Evolutionary conservation across 768 basidiomycete species (phyloP), one percentile per base, ranked within the genome.

Genomic region (Psilocybe subaeruginosa): DNA sequence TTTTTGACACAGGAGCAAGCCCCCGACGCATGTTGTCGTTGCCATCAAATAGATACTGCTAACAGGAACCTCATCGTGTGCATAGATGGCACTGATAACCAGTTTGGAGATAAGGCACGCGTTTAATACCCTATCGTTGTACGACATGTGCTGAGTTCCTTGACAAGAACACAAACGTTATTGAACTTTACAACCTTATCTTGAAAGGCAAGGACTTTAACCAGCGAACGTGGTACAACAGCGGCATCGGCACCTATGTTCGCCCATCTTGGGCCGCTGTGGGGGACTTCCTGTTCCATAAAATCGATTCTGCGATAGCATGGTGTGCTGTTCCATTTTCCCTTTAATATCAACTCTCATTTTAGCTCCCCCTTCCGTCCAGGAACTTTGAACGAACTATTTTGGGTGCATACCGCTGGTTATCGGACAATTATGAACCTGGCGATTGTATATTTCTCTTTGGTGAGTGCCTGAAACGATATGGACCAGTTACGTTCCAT

Each of bases 211-310:
- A 2, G 1, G 29, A 51, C n/a, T 12, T 54, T 17, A 49, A 46
- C 3, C 67, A 68, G 51, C 55, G 50, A 5, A 62, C 62, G 0
- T 68, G 60, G 53, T 68, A 68, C 47, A 64, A 64, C 35, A 68
- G 67, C 14, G 67, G 67, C 0, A 68, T 66, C 33, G 67, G 64
- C 1, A 68, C 67, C 4, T 66, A 66, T 37, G 67, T 60, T 27
- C 63, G 48, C 29, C 67, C 64, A 5, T 66, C 62, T 1, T 62
- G 57, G 55, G 56, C 23, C 9, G 64, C 64, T 8, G 37, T 29
- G n/a, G 52, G n/a, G 6, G 64, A 49, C 31, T 60, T 59, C 27
- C 5, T 66, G 1, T 35, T 9, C 17, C 62, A 65, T 30, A 63
- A 56, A 19, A 54, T 66, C 17, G 67, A 66, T 29, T 39, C 59